phyloP scores from a whole-genome alignment of 495 filamentous ascomycete species.

The Articulospora tetracladia region DNA sequence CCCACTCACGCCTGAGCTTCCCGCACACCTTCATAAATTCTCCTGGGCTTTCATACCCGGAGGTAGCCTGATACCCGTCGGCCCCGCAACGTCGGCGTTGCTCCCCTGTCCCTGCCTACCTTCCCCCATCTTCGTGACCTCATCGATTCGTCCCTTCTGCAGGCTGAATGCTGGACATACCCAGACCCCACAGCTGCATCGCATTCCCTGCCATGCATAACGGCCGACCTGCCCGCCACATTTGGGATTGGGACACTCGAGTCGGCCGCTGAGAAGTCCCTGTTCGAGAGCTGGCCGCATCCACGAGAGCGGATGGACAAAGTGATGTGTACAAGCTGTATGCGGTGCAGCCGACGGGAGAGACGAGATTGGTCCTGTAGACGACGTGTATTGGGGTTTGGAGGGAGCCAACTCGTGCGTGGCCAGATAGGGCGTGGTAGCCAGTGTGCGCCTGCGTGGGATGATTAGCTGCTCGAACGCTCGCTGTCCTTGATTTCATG shows the following conservation, averaged over 20 bases:
- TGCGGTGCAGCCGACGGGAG: slow-evolving; percentile 11
- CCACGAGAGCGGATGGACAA: slow-evolving; percentile 88
- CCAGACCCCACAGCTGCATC: slow-evolving; percentile 89
- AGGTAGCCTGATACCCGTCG: slow-evolving; percentile 20
- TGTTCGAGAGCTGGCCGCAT: slow-evolving; percentile 79
- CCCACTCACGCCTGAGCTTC: not conserved
- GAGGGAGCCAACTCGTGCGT: slow-evolving; percentile 39
- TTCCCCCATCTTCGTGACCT: slow-evolving; percentile 35
- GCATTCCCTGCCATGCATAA: slow-evolving; percentile 94
- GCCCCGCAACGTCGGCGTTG: not conserved
- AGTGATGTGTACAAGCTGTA: slow-evolving; percentile 71
- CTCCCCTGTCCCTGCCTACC: slow-evolving; percentile 3
- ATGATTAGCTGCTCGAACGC: not conserved
- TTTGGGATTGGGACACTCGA: slow-evolving; percentile 74
- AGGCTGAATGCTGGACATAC: slow-evolving; percentile 86
- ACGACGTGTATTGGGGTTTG: slow-evolving; percentile 8
- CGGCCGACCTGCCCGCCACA: slow-evolving; percentile 81
- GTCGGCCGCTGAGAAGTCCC: slow-evolving; percentile 72
- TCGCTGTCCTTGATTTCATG: not conserved
- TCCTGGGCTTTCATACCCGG: slow-evolving; percentile 22
- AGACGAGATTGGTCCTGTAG: slow-evolving; percentile 16
- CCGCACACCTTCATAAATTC: slow-evolving; percentile 9
- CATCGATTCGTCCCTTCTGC: slow-evolving; percentile 76
- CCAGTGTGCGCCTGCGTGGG: slow-evolving; percentile 54
- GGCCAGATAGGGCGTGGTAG: slow-evolving; percentile 58